Base-by-base conservation (phyloP, 441 rosid species). In the Pelargonium australe region DNA sequence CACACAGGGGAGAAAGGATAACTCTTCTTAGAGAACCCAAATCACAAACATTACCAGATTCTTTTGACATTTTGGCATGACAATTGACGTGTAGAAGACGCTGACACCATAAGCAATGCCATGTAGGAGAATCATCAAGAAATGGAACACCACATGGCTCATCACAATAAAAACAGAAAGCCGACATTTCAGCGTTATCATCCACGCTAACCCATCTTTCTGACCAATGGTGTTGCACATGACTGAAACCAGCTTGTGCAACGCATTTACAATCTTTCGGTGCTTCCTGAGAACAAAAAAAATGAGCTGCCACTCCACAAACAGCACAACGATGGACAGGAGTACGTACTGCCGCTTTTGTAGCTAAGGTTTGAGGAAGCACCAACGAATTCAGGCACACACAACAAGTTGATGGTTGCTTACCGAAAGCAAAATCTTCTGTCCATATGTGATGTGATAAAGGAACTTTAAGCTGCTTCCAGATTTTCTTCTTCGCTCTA, bases 91-190 rank as follows among this genome's bases (percentile, higher is more conserved):
- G 91, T 69, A 87, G 77, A 49, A 82, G 89, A 31, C 87, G 86
- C 64, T 87, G 91, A 75, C 91, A 87, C 89, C 91, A 87, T 44
- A 85, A 79, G 69, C 91, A 87, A 66, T 87, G 91, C 91, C 91
- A 87, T 60, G 80, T 81, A 0, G 91, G 91, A 78, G 86, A 87
- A 72, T 82, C 83, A 69, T 83, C 87, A 37, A 87, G 77, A 57
- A 87, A 85, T 80, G 89, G 89, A 82, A 85, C 78, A 64, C 86
- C 89, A 14, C 91, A 87, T 0, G 87, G 86, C 61, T 85, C 91
- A 79, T 87, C 91, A 57, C 91, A 87, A 5, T 80, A 85, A 65
- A 74, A 87, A 78, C 91, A 87, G 73, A 87, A 87, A 9, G 87
- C 82, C 69, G 84, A 82, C 80, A 76, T 83, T 62, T 86, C 91